These are phyloP conservation scores for Podaxis mareebaensis DNA, from an alignment of 768 basidiomycete species.

Conservation along the genomic window DNA sequence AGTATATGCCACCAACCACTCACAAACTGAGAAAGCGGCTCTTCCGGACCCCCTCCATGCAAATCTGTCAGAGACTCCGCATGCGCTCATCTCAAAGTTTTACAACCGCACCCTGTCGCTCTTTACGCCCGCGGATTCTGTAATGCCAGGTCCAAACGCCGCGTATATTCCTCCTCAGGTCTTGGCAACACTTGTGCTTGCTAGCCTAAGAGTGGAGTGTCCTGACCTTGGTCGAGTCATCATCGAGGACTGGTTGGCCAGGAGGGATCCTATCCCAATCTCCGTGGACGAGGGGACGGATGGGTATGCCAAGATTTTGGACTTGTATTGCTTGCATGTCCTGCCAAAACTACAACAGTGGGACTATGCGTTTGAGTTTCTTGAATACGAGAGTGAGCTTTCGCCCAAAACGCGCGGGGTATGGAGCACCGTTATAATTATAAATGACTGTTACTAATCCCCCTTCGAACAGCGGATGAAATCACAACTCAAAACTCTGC, in stretches of 20 bases:
- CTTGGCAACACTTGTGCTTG: conserved; percentile 67
- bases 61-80: conserved; percentile 57
- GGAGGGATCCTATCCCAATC: conserved; percentile 41
- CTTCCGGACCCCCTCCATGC: conserved; percentile 56
- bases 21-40: conserved; percentile 29
- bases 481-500: conserved; percentile 41
- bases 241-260: conserved; percentile 79
- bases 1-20: conserved; percentile 58
- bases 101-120: conserved; percentile 66
- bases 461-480: conserved; percentile 34
- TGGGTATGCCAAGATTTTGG: conserved; percentile 74
- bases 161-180: conserved; percentile 70
- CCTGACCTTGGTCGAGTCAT: conserved; percentile 62
- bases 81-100: conserved; percentile 53
- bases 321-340: conserved; percentile 74
- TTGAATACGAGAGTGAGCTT: conserved; percentile 73
- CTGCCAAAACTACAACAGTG: conserved; percentile 75
- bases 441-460: conserved; percentile 11
- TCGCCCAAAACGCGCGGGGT: conserved; percentile 53
- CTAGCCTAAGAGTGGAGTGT: conserved; percentile 66
- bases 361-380: conserved; percentile 77
- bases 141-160: conserved; percentile 41
- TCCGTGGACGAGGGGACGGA: conserved; percentile 26
- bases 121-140: conserved; percentile 55
- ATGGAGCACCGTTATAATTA: conserved; percentile 20